phyloP scores from a whole-genome alignment of 2,329 filamentous ascomycete species.

The Fonsecaea multimorphosa region DNA sequence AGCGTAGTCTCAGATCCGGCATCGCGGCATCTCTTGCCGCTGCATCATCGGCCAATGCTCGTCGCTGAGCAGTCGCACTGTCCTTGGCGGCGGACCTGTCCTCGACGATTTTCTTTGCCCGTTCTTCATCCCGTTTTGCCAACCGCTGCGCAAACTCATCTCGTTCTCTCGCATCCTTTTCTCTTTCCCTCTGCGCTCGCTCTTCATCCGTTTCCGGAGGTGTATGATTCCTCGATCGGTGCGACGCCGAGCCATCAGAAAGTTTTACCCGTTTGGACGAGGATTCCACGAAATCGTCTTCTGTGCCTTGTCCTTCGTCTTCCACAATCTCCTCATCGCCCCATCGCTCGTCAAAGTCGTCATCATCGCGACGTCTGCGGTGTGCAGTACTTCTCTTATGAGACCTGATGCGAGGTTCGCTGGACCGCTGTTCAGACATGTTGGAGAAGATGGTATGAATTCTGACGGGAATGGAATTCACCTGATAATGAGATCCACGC shows the following conservation, averaged over 20 bases:
- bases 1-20: conserved; percentile 79
- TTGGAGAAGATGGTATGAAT: conserved; percentile 8
- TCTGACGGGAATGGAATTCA: conserved; percentile 17
- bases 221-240: conserved; percentile 42
- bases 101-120: conserved; percentile 71
- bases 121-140: conserved; percentile 71
- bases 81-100: conserved; percentile 63
- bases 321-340: conserved; percentile 72
- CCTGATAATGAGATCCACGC: conserved; percentile 12
- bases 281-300: conserved; percentile 68
- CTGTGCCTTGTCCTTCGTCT: conserved; percentile 59
- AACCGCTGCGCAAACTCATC: conserved; percentile 81
- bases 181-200: conserved; percentile 62
- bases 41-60: conserved; percentile 70
- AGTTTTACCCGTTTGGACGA: conserved; percentile 73
- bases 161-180: conserved; percentile 74
- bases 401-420: conserved; percentile 29
- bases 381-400: conserved; percentile 31
- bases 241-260: conserved; percentile 57
- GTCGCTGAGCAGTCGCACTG: conserved; percentile 64
- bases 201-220: conserved; percentile 58
- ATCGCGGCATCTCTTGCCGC: conserved; percentile 73
- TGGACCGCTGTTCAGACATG: conserved; percentile 35
- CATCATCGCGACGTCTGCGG: conserved; percentile 41
- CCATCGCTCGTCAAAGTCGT: conserved; percentile 78